A percentile compares a stretch with the other conserved stretches of the same genome.
Conservation (phyloP, 2,329 filamentous ascomycete species). For the Westerdykella ornata region DNA sequence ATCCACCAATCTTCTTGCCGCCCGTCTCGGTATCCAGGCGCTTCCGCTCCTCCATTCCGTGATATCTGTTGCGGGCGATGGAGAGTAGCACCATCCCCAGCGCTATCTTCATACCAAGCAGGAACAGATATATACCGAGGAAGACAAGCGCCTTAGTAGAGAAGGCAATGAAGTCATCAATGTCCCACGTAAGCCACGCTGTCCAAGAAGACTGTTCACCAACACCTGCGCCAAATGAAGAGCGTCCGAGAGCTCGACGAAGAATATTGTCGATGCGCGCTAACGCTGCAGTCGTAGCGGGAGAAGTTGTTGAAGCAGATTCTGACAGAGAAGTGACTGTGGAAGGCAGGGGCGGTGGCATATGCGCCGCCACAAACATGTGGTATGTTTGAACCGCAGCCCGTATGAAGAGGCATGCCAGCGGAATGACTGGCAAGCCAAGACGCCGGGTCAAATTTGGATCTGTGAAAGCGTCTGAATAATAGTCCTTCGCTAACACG, state of each 20-base stretch:
- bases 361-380: slow-evolving; percentile 88
- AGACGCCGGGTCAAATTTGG: slow-evolving; percentile 85
- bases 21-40: slow-evolving; percentile 53
- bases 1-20: slow-evolving; percentile 71
- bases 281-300: slow-evolving; percentile 68
- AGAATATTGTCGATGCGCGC: slow-evolving; percentile 73
- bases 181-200: slow-evolving; percentile 47
- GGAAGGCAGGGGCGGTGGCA: slow-evolving; percentile 66
- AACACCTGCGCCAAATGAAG: slow-evolving; percentile 54
- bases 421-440: slow-evolving; percentile 81
- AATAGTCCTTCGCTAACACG: slow-evolving; percentile 94
- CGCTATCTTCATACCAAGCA: slow-evolving; percentile 74
- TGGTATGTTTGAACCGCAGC: slow-evolving; percentile 94
- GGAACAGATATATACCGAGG: slow-evolving; percentile 73
- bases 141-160: slow-evolving; percentile 82
- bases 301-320: slow-evolving; percentile 47
- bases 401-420: slow-evolving; percentile 91
- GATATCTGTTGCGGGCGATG: slow-evolving; percentile 72
- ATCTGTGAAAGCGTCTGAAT: slow-evolving; percentile 88
- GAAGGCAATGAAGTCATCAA: slow-evolving; percentile 68
- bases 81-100: slow-evolving; percentile 81
- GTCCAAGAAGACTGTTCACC: slow-evolving; percentile 29
- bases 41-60: slow-evolving; percentile 69
- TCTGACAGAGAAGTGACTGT: slow-evolving; percentile 62
- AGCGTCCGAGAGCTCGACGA: slow-evolving; percentile 67